Base-by-base conservation (phyloP, 2,329 filamentous ascomycete genomes). In the Dichotomopilus funicola region DNA sequence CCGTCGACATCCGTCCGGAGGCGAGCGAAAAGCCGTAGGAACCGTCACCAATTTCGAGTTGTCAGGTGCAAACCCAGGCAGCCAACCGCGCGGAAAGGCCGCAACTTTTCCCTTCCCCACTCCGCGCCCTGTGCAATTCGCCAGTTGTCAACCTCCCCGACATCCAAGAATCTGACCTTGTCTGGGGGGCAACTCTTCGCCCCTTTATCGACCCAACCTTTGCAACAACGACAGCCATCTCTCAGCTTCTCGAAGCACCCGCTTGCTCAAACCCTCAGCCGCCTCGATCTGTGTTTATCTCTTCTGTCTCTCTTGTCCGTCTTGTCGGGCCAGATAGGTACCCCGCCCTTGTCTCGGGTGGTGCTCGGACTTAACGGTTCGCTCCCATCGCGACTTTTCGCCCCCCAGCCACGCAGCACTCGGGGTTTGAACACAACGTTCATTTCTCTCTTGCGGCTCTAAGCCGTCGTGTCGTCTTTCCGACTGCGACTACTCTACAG, bases 61-160 rank as follows among this genome's bases (percentile, higher is more conserved):
- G 40, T 41, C 52, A 50, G 48, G 36, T 48, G 45, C 46, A 45
- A 55, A 55, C 34, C 37, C 54, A 59, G 57, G 57, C 57, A 57
- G 50, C 51, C 52, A 37, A 41, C 47, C 46, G 42, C 38, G 43
- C 38, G 38, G 37, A 51, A 57, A 48, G 49, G 48, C 43, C 41
- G 44, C 51, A 41, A 51, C 33, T 44, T 48, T 40, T 53, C n/a
- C 35, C 40, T 36, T 38, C 44, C 38, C 49, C 45, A 48, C 54
- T 36, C 41, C 13, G 33, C 48, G 34, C 40, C 11, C 12, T 13
- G 13, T 42, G 12, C 40, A 13, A 41, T 19, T 27, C 27, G 37
- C n/a, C 45, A 45, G 49, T 44, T 43, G 46, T 27, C 45, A 13
- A 36, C 45, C 45, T 48, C 34, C 45, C 34, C 34, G 36, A 42